Conservation (phyloP, 352 stramenopile genomes). For the Thalassiosira gravida region DNA sequence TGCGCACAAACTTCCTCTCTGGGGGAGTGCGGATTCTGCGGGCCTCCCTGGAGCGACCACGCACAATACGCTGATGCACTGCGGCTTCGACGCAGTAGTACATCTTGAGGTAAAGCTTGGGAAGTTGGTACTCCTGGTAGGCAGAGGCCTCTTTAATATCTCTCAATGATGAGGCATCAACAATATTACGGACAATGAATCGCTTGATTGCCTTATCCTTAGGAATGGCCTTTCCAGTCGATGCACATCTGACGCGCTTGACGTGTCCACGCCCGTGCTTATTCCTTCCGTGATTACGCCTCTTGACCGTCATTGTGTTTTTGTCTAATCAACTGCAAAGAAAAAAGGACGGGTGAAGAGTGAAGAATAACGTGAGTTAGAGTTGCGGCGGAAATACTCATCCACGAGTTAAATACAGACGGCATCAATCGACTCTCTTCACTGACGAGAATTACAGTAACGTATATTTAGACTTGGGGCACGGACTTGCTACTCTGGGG, state of each 20-base stretch:
- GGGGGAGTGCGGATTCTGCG: slow-evolving; percentile 93
- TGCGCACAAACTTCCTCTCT: slow-evolving; percentile 54
- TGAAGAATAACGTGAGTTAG: slow-evolving; percentile 1
- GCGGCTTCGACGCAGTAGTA: slow-evolving; percentile 99
- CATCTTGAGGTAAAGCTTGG: slow-evolving; percentile 99
- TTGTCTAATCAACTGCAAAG: slow-evolving; percentile 31
- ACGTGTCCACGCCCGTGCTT: slow-evolving; percentile 98
- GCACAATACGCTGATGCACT: slow-evolving; percentile 98
- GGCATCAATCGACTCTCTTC: too few relatives aligned
- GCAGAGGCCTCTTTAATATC: slow-evolving; percentile 98
- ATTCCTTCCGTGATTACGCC: slow-evolving; percentile 97
- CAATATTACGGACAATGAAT: slow-evolving; percentile 96
- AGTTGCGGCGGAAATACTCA: too few relatives aligned
- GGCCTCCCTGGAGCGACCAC: slow-evolving; percentile 92
- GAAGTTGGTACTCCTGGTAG: slow-evolving; percentile 98
- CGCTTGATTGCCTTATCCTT: slow-evolving; percentile 94
- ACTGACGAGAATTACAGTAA: too few relatives aligned
- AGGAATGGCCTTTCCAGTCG: slow-evolving; percentile 97
- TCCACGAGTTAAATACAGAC: too few relatives aligned
- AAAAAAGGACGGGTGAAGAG: slow-evolving; percentile 11
- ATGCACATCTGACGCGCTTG: slow-evolving; percentile 96
- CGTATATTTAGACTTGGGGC: too few relatives aligned
- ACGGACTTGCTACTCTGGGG: too few relatives aligned
- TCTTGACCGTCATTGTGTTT: slow-evolving; percentile 97
- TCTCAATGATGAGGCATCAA: slow-evolving; percentile 97